Evolutionary conservation across 2,329 filamentous ascomycete genomes (phyloP).

Genomic region (Alternaria brassicae): DNA sequence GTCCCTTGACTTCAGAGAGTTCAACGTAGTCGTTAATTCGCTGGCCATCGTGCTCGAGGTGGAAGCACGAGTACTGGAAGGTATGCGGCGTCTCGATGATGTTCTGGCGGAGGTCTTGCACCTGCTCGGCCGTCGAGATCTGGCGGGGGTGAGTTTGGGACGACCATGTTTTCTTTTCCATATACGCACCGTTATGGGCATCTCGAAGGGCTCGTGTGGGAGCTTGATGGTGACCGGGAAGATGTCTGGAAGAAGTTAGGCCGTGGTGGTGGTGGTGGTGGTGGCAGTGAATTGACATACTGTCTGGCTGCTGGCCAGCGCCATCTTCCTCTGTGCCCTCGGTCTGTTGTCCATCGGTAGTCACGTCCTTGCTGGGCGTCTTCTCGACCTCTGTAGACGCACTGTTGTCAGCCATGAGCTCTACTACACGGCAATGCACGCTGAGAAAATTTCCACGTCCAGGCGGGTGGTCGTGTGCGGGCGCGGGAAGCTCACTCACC

Average conservation of each 20-base stretch:
- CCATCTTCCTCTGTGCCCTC: constrained; percentile 36
- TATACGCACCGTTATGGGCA: constrained; percentile 77
- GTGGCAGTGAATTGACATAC: constrained; percentile 26
- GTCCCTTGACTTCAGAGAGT: constrained; percentile 83
- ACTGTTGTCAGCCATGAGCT: constrained; percentile 33
- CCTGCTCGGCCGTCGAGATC: constrained; percentile 92
- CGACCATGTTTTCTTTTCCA: not conserved
- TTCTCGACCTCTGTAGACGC: constrained; percentile 34
- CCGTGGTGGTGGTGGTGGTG: not conserved
- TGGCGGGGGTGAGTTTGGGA: constrained; percentile 51
- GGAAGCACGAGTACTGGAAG: constrained; percentile 98
- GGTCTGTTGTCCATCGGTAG: constrained; percentile 27
- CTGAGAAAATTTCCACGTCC: not conserved
- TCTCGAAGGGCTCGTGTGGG: constrained; percentile 78
- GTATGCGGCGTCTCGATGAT: constrained; percentile 92
- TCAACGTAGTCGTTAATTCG: constrained; percentile 95
- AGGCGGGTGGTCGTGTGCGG: constrained; percentile 14
- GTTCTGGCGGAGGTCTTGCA: constrained; percentile 95
- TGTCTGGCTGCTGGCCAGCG: constrained; percentile 40
- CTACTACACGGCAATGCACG: not conserved
- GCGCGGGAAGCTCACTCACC: constrained; percentile 45
- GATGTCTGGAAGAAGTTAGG: constrained; percentile 53
- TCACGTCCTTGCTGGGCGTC: constrained; percentile 33
- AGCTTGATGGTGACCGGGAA: constrained; percentile 81
- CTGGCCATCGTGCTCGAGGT: constrained; percentile 87